Percentiles rank a stretch among this genome's conserved stretches.
Evolutionary conservation across 192 early-diverging fungal genomes (phyloP).

Genomic region (Backusella psychrophila): DNA sequence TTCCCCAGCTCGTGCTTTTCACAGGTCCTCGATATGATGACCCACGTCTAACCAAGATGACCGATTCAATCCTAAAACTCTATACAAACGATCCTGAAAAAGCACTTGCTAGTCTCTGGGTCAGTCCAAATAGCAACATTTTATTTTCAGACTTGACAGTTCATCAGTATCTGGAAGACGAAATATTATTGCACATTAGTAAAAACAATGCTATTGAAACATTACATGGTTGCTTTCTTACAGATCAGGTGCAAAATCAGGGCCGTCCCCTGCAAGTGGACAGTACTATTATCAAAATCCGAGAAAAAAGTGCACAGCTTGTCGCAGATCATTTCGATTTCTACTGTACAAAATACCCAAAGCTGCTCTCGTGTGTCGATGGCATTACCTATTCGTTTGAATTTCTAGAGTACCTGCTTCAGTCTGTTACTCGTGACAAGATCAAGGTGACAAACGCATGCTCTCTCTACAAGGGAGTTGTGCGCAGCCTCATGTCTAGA

Average conservation of each 20-base stretch:
- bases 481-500: constrained; percentile 23
- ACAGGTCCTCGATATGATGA: constrained; percentile 6
- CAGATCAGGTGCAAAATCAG: constrained; percentile 9
- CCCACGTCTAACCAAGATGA: not conserved
- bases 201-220: constrained; percentile 29
- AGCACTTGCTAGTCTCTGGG: constrained; percentile 20
- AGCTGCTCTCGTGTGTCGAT: constrained; percentile 30
- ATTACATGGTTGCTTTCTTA: constrained; percentile 29
- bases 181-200: constrained; percentile 2
- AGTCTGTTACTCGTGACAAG: constrained; percentile 15
- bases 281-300: constrained; percentile 8
- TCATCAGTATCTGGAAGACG: constrained; percentile 5
- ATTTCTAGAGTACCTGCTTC: constrained; percentile 28
- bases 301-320: constrained; percentile 7
- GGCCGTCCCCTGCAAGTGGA: constrained; percentile 12
- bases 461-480: constrained; percentile 28
- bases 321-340: constrained; percentile 29
- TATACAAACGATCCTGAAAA: constrained; percentile 33
- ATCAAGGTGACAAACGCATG: constrained; percentile 23
- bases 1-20: constrained; percentile 12
- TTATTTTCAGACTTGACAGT: not conserved
- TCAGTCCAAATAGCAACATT: not conserved
- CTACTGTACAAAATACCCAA: constrained; percentile 34
- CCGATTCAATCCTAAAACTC: constrained; percentile 3
- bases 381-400: constrained; percentile 33